phyloP scores from a whole-genome alignment of 2,329 filamentous ascomycete species.

The Coniochaeta prunicola region DNA sequence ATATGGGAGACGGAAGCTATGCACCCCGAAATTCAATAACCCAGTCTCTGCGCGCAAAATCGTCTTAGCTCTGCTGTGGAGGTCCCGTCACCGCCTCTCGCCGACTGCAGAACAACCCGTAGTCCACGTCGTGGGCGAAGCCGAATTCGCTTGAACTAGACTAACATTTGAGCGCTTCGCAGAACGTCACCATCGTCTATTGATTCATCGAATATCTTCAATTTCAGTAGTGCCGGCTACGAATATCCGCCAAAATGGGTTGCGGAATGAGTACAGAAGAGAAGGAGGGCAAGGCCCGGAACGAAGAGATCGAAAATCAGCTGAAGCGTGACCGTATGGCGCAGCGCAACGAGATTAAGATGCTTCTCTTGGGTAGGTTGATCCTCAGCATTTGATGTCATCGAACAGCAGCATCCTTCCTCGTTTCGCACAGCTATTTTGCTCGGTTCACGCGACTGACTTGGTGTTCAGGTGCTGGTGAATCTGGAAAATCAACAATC shows the following conservation, averaged over 20 bases:
- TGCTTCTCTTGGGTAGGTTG: constrained; percentile 87
- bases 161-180: neutral
- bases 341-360: constrained; percentile 99
- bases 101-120: neutral
- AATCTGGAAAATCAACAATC: constrained; percentile 93
- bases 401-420: too few species aligned
- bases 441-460: neutral
- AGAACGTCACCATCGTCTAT: neutral
- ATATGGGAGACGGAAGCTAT: too few species aligned
- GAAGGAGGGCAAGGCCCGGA: constrained; percentile 99
- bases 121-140: neutral
- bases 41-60: neutral
- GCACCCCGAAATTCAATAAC: too few species aligned
- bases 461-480: constrained; percentile 70
- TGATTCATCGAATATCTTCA: neutral
- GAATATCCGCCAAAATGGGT: constrained; percentile 70
- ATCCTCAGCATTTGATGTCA: neutral
- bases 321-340: constrained; percentile 98
- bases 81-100: neutral
- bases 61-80: neutral
- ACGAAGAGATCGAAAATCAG: constrained; percentile 99
- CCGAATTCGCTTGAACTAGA: neutral
- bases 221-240: neutral
- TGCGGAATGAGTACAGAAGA: constrained; percentile 99
- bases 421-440: neutral